A percentile compares a stretch with the other conserved stretches of the same genome.
Evolutionary conservation across 176 grass and related monocot genomes (phyloP).

Genomic region (Bonia amplexicaulis): DNA sequence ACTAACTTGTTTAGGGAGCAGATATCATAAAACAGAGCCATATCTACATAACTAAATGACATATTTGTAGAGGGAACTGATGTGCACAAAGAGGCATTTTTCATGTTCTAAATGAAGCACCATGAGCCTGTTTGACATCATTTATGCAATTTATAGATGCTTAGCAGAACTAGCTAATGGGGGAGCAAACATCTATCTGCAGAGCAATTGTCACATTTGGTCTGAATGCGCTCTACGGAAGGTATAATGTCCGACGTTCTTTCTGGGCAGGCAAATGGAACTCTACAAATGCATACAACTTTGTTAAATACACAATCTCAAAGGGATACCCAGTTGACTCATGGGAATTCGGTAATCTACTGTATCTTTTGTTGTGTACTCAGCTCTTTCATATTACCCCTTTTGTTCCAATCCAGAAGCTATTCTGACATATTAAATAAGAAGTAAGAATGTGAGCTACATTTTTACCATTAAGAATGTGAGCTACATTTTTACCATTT

Average conservation of each 20-base stretch:
- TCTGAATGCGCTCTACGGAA: constrained; percentile 82
- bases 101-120: background rate
- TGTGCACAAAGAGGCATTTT: background rate
- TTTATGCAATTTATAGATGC: background rate
- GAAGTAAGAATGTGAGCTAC: background rate
- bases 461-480: background rate
- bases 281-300: constrained; percentile 66
- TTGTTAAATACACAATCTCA: constrained; percentile 73
- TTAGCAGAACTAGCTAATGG: constrained; percentile 19
- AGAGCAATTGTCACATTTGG: constrained; percentile 89
- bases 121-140: background rate
- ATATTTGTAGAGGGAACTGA: background rate
- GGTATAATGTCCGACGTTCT: constrained; percentile 47
- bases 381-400: background rate
- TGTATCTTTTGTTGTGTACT: background rate
- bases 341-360: constrained; percentile 88
- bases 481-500: background rate
- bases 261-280: constrained; percentile 80
- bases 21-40: background rate
- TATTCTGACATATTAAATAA: background rate
- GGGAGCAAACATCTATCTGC: constrained; percentile 34
- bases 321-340: constrained; percentile 84
- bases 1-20: background rate
- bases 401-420: background rate
- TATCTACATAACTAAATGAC: background rate